These are phyloP conservation scores for Aspergillus haitiensis DNA, from an alignment of 495 filamentous ascomycete species.

Conservation along the genomic window DNA sequence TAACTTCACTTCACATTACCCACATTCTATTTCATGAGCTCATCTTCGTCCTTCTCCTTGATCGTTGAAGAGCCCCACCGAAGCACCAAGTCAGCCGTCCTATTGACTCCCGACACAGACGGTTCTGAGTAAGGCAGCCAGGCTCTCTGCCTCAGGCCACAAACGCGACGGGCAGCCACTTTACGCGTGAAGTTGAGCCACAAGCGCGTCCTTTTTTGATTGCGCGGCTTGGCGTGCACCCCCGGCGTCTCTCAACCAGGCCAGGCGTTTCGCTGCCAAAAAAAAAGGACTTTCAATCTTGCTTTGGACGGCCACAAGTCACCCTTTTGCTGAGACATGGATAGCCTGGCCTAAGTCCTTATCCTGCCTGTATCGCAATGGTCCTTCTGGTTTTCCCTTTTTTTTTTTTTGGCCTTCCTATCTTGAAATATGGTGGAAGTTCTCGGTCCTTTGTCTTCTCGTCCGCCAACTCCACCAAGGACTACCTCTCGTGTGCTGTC, in stretches of 20 bases:
- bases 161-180: conserved; percentile 35
- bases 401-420: conserved; percentile 20
- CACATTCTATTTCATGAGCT: conserved; percentile 9
- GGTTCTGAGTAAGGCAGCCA: conserved; percentile 9
- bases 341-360: conserved; percentile 24
- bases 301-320: conserved; percentile 12
- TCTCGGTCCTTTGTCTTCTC: conserved; percentile 51
- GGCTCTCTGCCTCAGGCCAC: conserved; percentile 32
- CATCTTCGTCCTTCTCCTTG: conserved; percentile 3
- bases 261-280: conserved; percentile 5
- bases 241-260: conserved; percentile 11
- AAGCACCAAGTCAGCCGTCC: conserved; percentile 15
- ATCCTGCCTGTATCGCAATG: conserved; percentile 35
- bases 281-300: conserved; percentile 16
- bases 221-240: conserved; percentile 27
- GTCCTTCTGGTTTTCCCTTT: conserved; percentile 23
- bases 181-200: conserved; percentile 41
- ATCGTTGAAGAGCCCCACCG: conserved; percentile 20
- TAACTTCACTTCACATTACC: background rate
- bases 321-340: conserved; percentile 19
- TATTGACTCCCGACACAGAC: conserved; percentile 9
- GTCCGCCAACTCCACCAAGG: conserved; percentile 63
- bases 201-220: conserved; percentile 36
- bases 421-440: conserved; percentile 54
- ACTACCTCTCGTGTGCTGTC: conserved; percentile 47